Base-by-base conservation (phyloP, 371 early-diverging fungal genomes). In the Mucor irregularis region DNA sequence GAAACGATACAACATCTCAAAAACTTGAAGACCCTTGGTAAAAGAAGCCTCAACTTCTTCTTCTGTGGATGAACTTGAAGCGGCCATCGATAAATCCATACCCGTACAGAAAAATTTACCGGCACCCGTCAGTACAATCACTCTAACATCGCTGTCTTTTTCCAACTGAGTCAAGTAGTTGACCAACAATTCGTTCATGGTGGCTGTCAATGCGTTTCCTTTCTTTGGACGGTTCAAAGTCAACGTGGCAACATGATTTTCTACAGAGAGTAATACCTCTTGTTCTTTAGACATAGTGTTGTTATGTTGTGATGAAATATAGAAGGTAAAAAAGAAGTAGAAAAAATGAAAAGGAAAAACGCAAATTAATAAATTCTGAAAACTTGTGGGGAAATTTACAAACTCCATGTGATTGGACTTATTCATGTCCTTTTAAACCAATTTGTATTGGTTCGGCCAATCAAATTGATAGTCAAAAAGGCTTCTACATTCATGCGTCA, bases 61-160 rank as follows among this genome's bases (percentile, higher is more conserved):
- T 22, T 51, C 58, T 21, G 44, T 11, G 57, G 63, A 47, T 56
- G 59, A 49, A 16, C 64, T 64, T 33, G 64, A 19, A 37, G 63
- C 35, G 34, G 69, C 65, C 47, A 78, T 53, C 10, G 77, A 71
- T 31, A 85, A 59, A 59, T 87, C 85, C 87, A 88, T 86, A 38
- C 90, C 90, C 1, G 87, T 85, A 63, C 89, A 88, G 61, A 90
- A 90, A 67, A 76, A 90, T 47, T 86, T 87, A 44, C 90, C 90
- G 16, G 78, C 64, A 7, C 86, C 90, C 1, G 88, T 87, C 19
- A 90, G 53, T 10, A 90, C 72, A 25, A 88, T 67, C 8, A 83
- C 76, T 30, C 86, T 76, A 4, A 88, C 74, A 4, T 61, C 28
- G 0, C 69, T 58, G 62, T 89, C 83, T 13, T 53, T 64, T 34